A percentile compares a stretch with the other conserved stretches of the same genome.
Conservation (phyloP, 2,329 filamentous ascomycete genomes). For the Magnaporthiopsis rhizophila region DNA sequence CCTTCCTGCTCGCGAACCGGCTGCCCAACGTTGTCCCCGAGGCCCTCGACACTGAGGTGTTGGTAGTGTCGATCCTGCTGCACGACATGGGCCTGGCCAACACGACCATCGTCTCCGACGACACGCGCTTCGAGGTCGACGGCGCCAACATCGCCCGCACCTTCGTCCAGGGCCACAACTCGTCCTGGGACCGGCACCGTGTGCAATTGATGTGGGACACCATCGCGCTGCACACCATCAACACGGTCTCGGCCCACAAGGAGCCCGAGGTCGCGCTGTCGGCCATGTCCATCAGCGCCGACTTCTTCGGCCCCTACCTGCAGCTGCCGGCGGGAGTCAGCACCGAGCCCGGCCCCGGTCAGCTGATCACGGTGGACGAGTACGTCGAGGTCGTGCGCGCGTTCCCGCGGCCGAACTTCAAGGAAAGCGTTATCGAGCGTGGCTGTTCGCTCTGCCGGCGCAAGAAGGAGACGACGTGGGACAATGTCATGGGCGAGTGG, state of each 20-base stretch:
- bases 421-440: conserved; percentile 25
- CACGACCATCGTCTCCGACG: conserved; percentile 26
- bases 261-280: conserved; percentile 30
- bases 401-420: conserved; percentile 27
- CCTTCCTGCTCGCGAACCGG: background rate
- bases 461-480: conserved; percentile 30
- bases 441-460: conserved; percentile 29
- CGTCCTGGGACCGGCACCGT: conserved; percentile 30
- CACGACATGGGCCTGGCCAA: conserved; percentile 33
- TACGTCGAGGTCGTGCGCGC: conserved; percentile 24
- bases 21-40: background rate
- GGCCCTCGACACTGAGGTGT: conserved; percentile 26
- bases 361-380: conserved; percentile 23
- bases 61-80: conserved; percentile 29
- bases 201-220: conserved; percentile 40
- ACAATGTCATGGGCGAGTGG: conserved; percentile 13
- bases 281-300: conserved; percentile 25
- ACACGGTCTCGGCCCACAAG: conserved; percentile 31
- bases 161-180: conserved; percentile 23
- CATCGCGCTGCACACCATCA: conserved; percentile 36
- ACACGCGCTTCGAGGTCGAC: conserved; percentile 44
- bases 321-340: background rate
- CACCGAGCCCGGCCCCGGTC: background rate
- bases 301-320: conserved; percentile 26
- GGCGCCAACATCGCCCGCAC: conserved; percentile 34